Evolutionary conservation across 805 yeast species (phyloP), one percentile per base, ranked within the genome.

Genomic region (Hanseniaspora mollemarum): DNA sequence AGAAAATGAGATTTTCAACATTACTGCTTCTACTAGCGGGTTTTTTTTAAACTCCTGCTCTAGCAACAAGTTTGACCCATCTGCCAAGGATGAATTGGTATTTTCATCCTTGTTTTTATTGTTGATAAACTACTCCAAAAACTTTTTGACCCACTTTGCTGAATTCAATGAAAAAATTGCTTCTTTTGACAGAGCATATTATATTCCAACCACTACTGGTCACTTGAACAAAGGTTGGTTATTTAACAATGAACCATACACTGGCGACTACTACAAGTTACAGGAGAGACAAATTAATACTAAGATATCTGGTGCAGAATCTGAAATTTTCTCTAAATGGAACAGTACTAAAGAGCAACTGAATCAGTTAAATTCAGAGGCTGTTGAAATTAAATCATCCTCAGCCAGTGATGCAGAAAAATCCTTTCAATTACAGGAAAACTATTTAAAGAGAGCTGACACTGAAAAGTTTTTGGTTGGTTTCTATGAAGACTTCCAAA

Each of bases 11-110:
- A 75, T 75, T 26, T 76, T 74, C 64, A 83, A 85, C 59, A 76
- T 90, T 58, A 87, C 96, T 7, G 80, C 90, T 53, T 78, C 81
- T 52, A 74, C 78, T 41, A 66, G 81, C 39, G 98, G 98, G 0
- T 90, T 86, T 64, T 85, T 68, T 60, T 79, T 87, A 43, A 83
- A 82, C 67, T 80, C 72, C 59, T 80, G 82, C 28, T 74, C 94
- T 9, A 71, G 73, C 29, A 70, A 75, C 33, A 76, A 71, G 59
- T 87, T 87, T 65, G 90, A 87, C 60, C 84, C 92, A 22, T 66
- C 77, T 3, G 61, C 68, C 62, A 67, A 72, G 52, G 62, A 62
- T 3, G 53, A 49, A 1, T 44, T 59, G 6, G 46, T 49, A 37
- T 48, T 54, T 52, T 58, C 50, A 57, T 59, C 83, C 3, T 70